A percentile compares a stretch with the other conserved stretches of the same genome.
These are phyloP conservation scores for Acanthamoeba lenticulata DNA, from an alignment of 208 protist species.

Conservation along the genomic window DNA sequence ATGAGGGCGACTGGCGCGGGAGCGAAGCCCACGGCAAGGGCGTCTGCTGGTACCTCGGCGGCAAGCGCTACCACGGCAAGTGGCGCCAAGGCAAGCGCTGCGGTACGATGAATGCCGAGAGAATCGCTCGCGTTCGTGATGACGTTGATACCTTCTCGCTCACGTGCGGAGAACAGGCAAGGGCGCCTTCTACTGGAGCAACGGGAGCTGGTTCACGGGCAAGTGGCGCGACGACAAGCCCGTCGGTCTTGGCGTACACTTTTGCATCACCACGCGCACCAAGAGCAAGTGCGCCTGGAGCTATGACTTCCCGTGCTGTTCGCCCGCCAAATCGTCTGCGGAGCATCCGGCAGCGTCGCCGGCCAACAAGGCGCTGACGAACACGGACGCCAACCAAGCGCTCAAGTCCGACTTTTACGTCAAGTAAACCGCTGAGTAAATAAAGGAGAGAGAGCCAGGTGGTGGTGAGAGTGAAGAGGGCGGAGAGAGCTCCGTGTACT, in stretches of 20 bases:
- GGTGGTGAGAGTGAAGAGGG: no score
- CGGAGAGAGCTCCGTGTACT: no score
- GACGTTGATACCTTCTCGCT: neutral
- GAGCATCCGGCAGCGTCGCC: neutral
- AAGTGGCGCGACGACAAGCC: conserved; percentile 19
- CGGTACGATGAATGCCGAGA: no score
- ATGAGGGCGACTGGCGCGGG: conserved; percentile 1
- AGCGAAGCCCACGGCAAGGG: conserved; percentile 28
- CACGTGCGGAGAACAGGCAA: neutral
- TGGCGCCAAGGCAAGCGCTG: conserved; percentile 2
- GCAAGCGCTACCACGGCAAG: conserved; percentile 18
- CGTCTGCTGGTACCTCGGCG: conserved; percentile 28
- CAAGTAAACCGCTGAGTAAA: no score
- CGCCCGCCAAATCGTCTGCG: neutral
- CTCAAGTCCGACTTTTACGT: no score
- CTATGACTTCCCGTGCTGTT: neutral
- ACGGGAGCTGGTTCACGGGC: neutral
- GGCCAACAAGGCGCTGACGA: neutral
- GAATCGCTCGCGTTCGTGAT: no score
- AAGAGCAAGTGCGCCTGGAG: neutral
- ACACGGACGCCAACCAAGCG: neutral
- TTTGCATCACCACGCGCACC: neutral
- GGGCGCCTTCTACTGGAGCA: conserved; percentile 36
- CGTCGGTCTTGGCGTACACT: neutral
- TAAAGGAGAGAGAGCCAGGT: no score